Percentiles rank a stretch among this genome's conserved stretches.
Conservation (phyloP, 805 yeast species). For the Kluyveromyces nonfermentans region DNA sequence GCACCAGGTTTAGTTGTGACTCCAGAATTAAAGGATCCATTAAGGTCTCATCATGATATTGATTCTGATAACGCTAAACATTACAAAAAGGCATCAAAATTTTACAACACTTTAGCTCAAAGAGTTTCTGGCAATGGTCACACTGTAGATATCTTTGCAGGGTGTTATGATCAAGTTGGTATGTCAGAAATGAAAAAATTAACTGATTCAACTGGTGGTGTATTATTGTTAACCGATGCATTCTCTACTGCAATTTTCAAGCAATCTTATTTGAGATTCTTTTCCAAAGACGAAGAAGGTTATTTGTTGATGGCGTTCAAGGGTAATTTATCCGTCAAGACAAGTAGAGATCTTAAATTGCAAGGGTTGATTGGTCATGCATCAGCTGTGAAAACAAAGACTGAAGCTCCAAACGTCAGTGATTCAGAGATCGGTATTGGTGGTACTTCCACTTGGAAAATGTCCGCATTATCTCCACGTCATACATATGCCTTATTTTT, state of each 20-base stretch:
- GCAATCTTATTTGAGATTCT: constrained; percentile 81
- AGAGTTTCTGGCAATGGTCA: constrained; percentile 68
- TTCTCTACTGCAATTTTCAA: constrained; percentile 92
- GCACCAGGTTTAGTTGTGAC: constrained; percentile 94
- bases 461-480: constrained; percentile 77
- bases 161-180: constrained; percentile 95
- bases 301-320: constrained; percentile 83
- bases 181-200: constrained; percentile 86
- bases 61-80: constrained; percentile 86
- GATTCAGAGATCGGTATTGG: constrained; percentile 94
- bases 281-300: constrained; percentile 81
- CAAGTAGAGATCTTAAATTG: constrained; percentile 78
- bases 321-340: constrained; percentile 78
- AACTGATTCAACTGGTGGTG: constrained; percentile 84
- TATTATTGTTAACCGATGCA: constrained; percentile 78
- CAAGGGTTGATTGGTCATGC: constrained; percentile 95
- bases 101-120: constrained; percentile 64
- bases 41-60: constrained; percentile 94
- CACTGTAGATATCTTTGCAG: constrained; percentile 84
- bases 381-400: constrained; percentile 48
- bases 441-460: constrained; percentile 79
- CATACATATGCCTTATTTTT: constrained; percentile 86
- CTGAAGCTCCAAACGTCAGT: constrained; percentile 64
- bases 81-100: constrained; percentile 75
- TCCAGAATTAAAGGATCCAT: constrained; percentile 85